These are phyloP conservation scores for Podospora tetraspora DNA, from an alignment of 495 filamentous ascomycete species.

Conservation along the genomic window DNA sequence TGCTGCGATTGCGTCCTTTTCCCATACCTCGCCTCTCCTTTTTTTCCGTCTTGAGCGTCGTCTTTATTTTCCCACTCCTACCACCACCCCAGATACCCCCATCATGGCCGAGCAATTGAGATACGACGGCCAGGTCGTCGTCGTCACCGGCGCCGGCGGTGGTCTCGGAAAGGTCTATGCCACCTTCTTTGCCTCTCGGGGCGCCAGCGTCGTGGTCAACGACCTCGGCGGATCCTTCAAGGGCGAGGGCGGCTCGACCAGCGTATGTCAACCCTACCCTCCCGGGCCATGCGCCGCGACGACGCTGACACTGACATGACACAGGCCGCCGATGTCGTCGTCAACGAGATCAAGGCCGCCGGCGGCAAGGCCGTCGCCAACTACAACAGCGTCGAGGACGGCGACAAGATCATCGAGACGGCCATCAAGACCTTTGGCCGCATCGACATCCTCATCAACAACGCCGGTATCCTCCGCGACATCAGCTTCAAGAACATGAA, in stretches of 20 bases:
- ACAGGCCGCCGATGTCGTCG: constrained; percentile 90
- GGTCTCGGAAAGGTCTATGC: constrained; percentile 92
- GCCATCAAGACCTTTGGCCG: constrained; percentile 89
- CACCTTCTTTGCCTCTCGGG: constrained; percentile 82
- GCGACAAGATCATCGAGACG: constrained; percentile 93
- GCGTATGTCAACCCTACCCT: constrained; percentile 47
- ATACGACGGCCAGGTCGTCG: constrained; percentile 93
- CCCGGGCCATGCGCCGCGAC: not conserved
- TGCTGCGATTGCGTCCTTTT: constrained; percentile 2
- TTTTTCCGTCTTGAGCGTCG: constrained; percentile 2
- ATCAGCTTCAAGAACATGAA: constrained; percentile 99
- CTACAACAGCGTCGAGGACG: constrained; percentile 95
- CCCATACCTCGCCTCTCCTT: constrained; percentile 1
- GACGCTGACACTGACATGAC: constrained; percentile 3
- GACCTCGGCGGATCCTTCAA: constrained; percentile 92
- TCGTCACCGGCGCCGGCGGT: constrained; percentile 94
- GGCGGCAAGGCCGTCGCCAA: constrained; percentile 97
- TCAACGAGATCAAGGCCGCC: constrained; percentile 84
- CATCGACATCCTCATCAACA: constrained; percentile 94
- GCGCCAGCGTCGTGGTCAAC: constrained; percentile 96
- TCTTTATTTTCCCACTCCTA: not conserved
- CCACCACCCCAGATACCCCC: constrained; percentile 17
- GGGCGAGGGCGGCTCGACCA: constrained; percentile 83
- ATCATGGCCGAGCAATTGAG: constrained; percentile 73
- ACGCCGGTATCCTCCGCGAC: constrained; percentile 95